Base-by-base conservation (phyloP, 306 rosid species). In the Gillenia trifoliata region DNA sequence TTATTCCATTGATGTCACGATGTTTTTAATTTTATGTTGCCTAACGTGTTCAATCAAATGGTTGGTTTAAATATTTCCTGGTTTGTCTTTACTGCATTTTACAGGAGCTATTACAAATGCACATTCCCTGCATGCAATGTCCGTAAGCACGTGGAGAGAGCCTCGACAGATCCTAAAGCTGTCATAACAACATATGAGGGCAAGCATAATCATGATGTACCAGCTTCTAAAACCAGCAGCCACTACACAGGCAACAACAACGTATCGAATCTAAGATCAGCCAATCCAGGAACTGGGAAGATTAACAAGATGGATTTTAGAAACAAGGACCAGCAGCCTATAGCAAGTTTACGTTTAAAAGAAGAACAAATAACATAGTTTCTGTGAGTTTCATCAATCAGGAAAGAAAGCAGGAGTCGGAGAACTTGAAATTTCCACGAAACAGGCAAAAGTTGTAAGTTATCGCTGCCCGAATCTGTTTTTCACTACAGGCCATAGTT, bases 31-130 rank as follows among this genome's bases (percentile, higher is more conserved):
- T 11, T 28, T 54, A 15, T 66, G 68, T 56, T 67, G 28, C 59
- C 55, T 67, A 19, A 29, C 15, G 23, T 25, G 0, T 68, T 62
- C 66, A 47, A 43, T 47, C 28, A 49, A 17, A 10, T 63, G 60
- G 61, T 20, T 30, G 72, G 23, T 70, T 38, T 38, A 15, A 68
- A 61, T 57, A 52, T 26, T 23, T 68, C 22, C 67, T 87, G 47
- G 80, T 22, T 25, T 38, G 36, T 73, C 73, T 57, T 47, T 59
- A 40, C 45, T 73, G 29, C 68, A 72, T 57, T 59, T 61, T 64
- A 22, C 84, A 93, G 98, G 93, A 93, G 98, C 88, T 93, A 93
- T 69, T 93, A 93, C 75, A 93, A 90, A 84, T 90, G 98, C 80
- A 90, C 98, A n/a, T 89, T 88, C 12, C 76, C 64, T 0, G 95